Evolutionary conservation across 2,329 filamentous ascomycete species (phyloP), one percentile per base, ranked within the genome.

Genomic region (Colletotrichum tamarilloi): DNA sequence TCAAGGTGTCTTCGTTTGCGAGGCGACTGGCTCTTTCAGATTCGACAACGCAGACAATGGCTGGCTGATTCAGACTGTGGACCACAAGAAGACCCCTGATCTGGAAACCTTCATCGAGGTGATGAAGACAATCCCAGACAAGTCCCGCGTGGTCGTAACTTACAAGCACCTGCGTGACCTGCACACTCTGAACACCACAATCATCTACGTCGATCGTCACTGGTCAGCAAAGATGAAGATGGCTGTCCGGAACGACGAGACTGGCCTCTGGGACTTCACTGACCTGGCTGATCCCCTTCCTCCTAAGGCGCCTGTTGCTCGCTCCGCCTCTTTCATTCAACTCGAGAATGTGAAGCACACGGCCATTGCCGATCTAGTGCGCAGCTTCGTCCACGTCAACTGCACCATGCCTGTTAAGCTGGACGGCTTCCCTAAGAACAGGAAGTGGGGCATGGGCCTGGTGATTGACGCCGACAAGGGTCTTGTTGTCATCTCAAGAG

Each of bases 391-490:
- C 30, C 93, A 97, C 52, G 93, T 99, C 68, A 93, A 94, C 76
- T 97, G 95, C 78, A 94, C 92, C 28, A 96, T 99, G 92, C 97
- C 97, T 0, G 86, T 99, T 75, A 98, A 98, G 86, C 89, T 99
- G 11, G 97, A 99, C 81, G 97, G 97, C n/a, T 99, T 98, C 81
- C 97, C 97, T 6, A 94, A 97, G 82, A 95, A 97, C 76, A 90
- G 95, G 62, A 97, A 97, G 84, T 97, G 95, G 85, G 97, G 97
- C 1, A 98, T 98, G 87, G 97, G 97, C 52, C 86, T 99, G 49
- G 96, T 99, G n/a, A 94, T 99, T 75, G 97, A 99, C 83, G 97
- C 97, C 0, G 95, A 97, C 74, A 96, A 98, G 85, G 97, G 97
- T 22, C 88, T 99, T 22, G 97, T 99, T 7, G 90, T 98, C 73